Conservation (phyloP, 768 basidiomycete genomes). For the Hortiboletus campestris region DNA sequence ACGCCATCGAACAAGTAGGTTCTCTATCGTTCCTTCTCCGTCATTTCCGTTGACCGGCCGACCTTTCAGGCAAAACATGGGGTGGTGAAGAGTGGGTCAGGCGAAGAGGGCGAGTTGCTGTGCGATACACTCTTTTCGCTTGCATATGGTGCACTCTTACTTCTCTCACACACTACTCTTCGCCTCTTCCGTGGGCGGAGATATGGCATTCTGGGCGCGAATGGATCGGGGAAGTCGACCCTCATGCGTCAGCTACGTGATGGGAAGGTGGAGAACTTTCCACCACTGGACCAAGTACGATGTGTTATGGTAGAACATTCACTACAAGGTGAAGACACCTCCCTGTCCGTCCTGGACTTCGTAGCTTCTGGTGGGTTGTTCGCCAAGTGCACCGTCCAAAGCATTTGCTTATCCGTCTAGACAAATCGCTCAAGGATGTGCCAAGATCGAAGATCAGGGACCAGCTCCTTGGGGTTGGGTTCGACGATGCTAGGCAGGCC, state of each 20-base stretch:
- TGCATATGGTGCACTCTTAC: conserved; percentile 90
- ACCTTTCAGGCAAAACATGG: conserved; percentile 57
- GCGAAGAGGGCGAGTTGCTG: conserved; percentile 80
- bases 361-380: conserved; percentile 69
- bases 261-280: conserved; percentile 96
- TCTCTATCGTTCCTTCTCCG: conserved; percentile 2
- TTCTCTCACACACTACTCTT: conserved; percentile 91
- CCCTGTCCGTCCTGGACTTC: conserved; percentile 82
- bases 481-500: conserved; percentile 80
- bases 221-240: conserved; percentile 95
- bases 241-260: conserved; percentile 94
- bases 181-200: conserved; percentile 86
- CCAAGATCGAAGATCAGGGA: conserved; percentile 70
- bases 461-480: conserved; percentile 86
- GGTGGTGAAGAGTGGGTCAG: conserved; percentile 37
- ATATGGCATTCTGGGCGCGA: conserved; percentile 95
- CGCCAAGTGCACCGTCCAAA: conserved; percentile 2
- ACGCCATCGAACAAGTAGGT: conserved; percentile 68
- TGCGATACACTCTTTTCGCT: conserved; percentile 94
- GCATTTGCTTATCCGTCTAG: conserved; percentile 36
- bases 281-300: conserved; percentile 78
- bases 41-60: conserved; percentile 8
- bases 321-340: conserved; percentile 89
- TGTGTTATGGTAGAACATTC: conserved; percentile 98
- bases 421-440: conserved; percentile 62